Evolutionary conservation across 148 eudicot species (phyloP), one percentile per base, ranked within the genome.

Genomic region (Chenopodium suecicum): DNA sequence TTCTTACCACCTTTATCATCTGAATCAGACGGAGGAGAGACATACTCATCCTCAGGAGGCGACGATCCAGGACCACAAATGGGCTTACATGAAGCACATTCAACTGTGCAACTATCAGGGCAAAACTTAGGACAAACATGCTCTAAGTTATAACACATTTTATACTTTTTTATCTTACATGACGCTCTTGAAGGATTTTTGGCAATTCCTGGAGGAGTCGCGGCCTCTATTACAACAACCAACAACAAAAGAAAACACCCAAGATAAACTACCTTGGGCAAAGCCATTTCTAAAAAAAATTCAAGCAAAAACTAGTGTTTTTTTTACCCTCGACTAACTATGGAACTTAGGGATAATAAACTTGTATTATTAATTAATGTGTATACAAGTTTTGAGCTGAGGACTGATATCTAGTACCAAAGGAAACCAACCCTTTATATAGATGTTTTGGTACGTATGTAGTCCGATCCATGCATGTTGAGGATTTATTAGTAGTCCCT

Each of bases 51-150:
- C 9, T 32, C 73, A 29, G 76, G 71, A 11, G 81, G 77, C 22
- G 70, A 72, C 20, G 79, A 66, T 0, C 67, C 81, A 0, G 78
- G 58, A 23, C 54, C 44, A 73, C 94, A 91, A 41, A 89, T 84
- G 0, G 92, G 94, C 78, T 84, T 84, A 50, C 94, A 91, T 0
- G 94, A 91, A 70, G 81, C 87, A 80, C 92, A 91, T 32, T 91
- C 86, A 16, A 89, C 91, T 0, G 75, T 71, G 66, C 94, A 91
- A 47, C 74, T 50, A 84, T 87, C 87, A 62, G 92, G 90, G 70
- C 94, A 91, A 79, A 83, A 89, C 76, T 89, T 87, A 13, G 94
- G 94, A 60, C 92, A 91, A 50, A 84, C 90, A 77, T 91, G 92
- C 29, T 58, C 88, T 37, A 88, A 41, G 44, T 41, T 41, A 41